Percentiles rank a stretch among this genome's conserved stretches.
Conservation (phyloP, 805 yeast genomes). For the Candida ipomoeae region DNA sequence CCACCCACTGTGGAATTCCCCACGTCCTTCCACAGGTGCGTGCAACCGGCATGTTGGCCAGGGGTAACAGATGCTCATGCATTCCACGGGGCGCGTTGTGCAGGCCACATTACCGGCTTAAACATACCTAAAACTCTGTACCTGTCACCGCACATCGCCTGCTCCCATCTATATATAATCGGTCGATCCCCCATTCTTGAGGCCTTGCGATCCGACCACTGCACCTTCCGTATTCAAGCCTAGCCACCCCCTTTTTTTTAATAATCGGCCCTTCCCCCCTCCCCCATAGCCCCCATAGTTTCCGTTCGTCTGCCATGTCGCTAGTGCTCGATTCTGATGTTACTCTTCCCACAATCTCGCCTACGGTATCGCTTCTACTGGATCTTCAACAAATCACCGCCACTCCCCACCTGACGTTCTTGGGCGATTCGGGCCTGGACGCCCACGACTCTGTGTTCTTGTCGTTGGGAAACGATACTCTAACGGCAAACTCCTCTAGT, state of each 20-base stretch:
- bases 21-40: not conserved
- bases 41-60: not conserved
- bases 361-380: slow-evolving; percentile 12
- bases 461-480: slow-evolving; percentile 3
- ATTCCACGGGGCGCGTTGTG: not conserved
- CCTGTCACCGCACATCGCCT: not conserved
- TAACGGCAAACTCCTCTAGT: slow-evolving; percentile 4
- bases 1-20: not conserved
- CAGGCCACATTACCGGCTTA: not conserved
- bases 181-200: not conserved
- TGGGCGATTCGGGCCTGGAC: not conserved
- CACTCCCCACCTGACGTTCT: not conserved
- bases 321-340: slow-evolving; percentile 15
- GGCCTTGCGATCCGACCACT: too few relatives aligned
- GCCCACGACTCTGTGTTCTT: not conserved
- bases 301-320: slow-evolving; percentile 8
- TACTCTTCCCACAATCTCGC: slow-evolving; percentile 5
- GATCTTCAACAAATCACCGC: slow-evolving; percentile 15
- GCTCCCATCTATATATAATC: not conserved
- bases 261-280: too few relatives aligned
- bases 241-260: too few relatives aligned
- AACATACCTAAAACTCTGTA: not conserved
- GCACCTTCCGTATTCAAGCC: too few relatives aligned
- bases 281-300: too few relatives aligned
- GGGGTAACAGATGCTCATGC: slow-evolving; percentile 2